These are phyloP conservation scores for Lepidium didymum DNA, from an alignment of 345 rosid genomes.

Conservation along the genomic window DNA sequence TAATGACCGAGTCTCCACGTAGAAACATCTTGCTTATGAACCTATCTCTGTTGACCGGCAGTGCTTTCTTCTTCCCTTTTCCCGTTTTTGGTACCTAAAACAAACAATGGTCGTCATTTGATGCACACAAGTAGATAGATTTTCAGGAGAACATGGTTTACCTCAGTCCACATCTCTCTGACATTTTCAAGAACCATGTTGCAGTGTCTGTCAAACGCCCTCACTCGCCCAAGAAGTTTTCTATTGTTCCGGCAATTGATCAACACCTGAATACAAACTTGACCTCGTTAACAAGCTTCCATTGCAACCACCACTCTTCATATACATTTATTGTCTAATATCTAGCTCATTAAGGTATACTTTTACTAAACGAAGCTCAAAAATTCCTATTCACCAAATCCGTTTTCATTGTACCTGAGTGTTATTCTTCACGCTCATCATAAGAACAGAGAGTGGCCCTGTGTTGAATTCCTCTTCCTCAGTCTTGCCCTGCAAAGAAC, in stretches of 20 bases:
- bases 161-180: conserved; percentile 99
- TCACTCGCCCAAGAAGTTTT: conserved; percentile 90
- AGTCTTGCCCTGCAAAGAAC: conserved; percentile 37
- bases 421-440: conserved; percentile 94
- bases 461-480: conserved; percentile 96
- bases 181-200: conserved; percentile 99
- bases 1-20: conserved; percentile 94
- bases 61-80: conserved; percentile 97
- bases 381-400: not conserved
- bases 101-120: not conserved
- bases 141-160: conserved; percentile 7
- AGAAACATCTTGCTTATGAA: conserved; percentile 99
- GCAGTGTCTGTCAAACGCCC: conserved; percentile 96
- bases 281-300: not conserved
- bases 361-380: not conserved
- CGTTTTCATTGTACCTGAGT: conserved; percentile 62
- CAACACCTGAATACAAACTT: conserved; percentile 48
- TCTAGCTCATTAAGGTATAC: not conserved
- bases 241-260: conserved; percentile 69
- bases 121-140: not conserved
- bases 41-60: conserved; percentile 84
- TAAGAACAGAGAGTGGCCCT: conserved; percentile 86
- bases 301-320: not conserved
- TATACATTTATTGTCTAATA: not conserved
- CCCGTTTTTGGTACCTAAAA: conserved; percentile 86